Base-by-base conservation (phyloP, 2,329 filamentous ascomycete genomes). In the Calonectria hawksworthii region DNA sequence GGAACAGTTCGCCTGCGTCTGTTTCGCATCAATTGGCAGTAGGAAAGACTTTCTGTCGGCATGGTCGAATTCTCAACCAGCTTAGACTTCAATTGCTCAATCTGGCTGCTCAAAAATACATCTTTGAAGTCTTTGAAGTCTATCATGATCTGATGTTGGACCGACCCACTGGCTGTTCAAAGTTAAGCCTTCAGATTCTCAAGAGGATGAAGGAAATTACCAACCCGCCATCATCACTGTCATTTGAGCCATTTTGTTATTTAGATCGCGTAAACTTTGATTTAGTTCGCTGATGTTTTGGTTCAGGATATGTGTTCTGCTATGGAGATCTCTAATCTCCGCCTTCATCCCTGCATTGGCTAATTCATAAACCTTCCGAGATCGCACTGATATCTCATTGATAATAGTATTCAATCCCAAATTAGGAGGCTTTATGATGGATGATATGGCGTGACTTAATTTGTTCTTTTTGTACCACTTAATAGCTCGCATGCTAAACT, bases 261-360 rank as follows among this genome's bases (percentile, higher is more conserved):
- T 32, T 32, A 32, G 4, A 32, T 8, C 4, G 30, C 30, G 30
- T 32, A 32, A 32, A 32, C 30, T 32, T 32, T 32, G 30, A 32
- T 32, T 32, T 8, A 32, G 8, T 8, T 32, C 30, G 30, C 4
- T 32, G 4, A 32, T 32, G 30, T 34, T 34, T 51, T 66, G 26
- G 34, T 50, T 50, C 9, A 66, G 11, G 18, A 11, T 23, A 26
- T 66, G 28, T 2, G 50, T 14, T 11, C 32, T 51, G 9, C 50
- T n/a, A 34, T 34, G 63, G 41, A 66, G 63, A 34, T 66, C 63
- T 50, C 63, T 66, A 23, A 66, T 66, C 21, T 66, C 63, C 21
- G 41, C 63, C 28, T 66, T 66, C 3, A 38, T 38, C 21, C 41
- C 63, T 18, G 28, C 41, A 18, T 38, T 51, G 9, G 63, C 41